Evolutionary conservation across 2,329 filamentous ascomycete species (phyloP).

Genomic region (Lojkania enalia): DNA sequence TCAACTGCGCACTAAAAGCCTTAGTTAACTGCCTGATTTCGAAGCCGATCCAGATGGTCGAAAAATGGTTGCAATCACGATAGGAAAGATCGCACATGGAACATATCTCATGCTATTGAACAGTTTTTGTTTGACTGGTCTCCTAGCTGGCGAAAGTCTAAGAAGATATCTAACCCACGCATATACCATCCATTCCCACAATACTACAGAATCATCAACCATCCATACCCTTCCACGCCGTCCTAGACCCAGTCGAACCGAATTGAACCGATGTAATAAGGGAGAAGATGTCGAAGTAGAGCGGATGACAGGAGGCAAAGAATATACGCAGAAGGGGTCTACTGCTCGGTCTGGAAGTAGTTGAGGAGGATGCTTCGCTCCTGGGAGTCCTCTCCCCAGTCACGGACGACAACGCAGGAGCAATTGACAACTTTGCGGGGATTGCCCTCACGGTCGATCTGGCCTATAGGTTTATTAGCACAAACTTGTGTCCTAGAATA

Average conservation of each 20-base stretch:
- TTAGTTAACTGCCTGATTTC: too few species aligned
- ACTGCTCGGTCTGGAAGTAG: slow-evolving; percentile 94
- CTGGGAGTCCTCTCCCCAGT: slow-evolving; percentile 99
- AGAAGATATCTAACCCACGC: too few species aligned
- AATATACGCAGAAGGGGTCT: slow-evolving; percentile 35
- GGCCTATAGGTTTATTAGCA: slow-evolving; percentile 61
- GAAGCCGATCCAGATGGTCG: too few species aligned
- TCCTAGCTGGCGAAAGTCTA: too few species aligned
- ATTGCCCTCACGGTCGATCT: slow-evolving; percentile 98
- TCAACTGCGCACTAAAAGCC: too few species aligned
- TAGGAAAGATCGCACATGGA: too few species aligned
- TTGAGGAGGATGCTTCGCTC: slow-evolving; percentile 99
- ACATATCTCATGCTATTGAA: too few species aligned
- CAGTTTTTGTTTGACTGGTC: too few species aligned
- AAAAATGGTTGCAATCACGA: too few species aligned
- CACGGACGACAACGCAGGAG: slow-evolving; percentile 99
- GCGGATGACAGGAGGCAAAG: neutral
- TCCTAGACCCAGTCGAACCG: slow-evolving; percentile 5
- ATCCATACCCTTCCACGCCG: neutral
- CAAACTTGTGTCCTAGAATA: neutral
- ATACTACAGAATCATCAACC: too few species aligned
- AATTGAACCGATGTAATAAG: slow-evolving; percentile 20
- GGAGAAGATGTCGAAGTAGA: slow-evolving; percentile 7
- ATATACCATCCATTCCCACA: too few species aligned
- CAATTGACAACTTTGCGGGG: slow-evolving; percentile 99